phyloP scores from a whole-genome alignment of 495 filamentous ascomycete species.

The Neurospora tetrasperma region DNA sequence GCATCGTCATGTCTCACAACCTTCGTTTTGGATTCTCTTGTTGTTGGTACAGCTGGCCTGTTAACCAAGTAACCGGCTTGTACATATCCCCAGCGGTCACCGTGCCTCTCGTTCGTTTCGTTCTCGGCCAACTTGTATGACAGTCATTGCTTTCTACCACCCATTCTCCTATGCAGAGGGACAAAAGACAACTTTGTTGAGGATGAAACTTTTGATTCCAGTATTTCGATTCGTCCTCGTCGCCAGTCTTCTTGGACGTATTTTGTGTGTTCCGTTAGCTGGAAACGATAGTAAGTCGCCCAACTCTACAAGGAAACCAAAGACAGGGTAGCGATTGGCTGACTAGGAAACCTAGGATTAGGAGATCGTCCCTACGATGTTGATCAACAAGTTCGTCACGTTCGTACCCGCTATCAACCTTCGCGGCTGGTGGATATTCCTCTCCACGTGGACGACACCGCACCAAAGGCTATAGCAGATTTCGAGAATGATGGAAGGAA shows the following conservation, averaged over 20 bases:
- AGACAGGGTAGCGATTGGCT: background rate
- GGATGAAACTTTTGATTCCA: background rate
- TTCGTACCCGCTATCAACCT: background rate
- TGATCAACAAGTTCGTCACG: background rate
- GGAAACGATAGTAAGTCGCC: background rate
- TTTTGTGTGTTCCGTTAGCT: background rate
- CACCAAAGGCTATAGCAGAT: background rate
- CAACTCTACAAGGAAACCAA: background rate
- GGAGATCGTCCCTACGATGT: background rate
- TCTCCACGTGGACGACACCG: background rate
- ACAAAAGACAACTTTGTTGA: background rate
- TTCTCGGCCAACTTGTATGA: background rate
- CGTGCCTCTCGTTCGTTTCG: background rate
- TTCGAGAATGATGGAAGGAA: background rate
- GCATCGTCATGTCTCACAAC: background rate
- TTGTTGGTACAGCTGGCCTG: background rate
- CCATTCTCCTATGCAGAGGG: background rate
- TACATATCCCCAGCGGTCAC: background rate
- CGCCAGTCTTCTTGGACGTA: background rate
- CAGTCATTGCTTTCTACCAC: background rate
- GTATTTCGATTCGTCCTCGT: background rate
- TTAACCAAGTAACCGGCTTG: background rate
- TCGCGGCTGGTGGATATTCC: background rate
- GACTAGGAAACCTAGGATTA: background rate
- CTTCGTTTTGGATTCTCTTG: background rate